Base-by-base conservation (phyloP, 2,329 filamentous ascomycete genomes). In the Thelonectria olida region DNA sequence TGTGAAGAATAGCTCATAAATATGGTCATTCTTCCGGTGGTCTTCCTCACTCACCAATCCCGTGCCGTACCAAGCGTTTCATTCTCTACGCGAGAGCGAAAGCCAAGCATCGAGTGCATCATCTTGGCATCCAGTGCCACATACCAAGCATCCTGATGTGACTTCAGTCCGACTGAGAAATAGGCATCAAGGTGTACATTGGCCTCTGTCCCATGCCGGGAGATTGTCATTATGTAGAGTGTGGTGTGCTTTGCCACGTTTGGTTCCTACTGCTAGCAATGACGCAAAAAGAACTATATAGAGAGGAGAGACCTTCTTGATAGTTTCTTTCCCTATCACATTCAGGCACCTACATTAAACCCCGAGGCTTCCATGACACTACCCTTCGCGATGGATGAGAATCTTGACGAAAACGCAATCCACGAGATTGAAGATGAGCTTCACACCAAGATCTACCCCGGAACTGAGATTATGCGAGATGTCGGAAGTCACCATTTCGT, bases 351-450 rank as follows among this genome's bases (percentile, higher is more conserved):
- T n/a, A 25, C 20, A 8, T 19, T 2, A 28, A 10, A 22, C 4
- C 20, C 7, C 7, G 12, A 28, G n/a, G 2, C 17, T 9, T 2
- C 17, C n/a, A n/a, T 5, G 22, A n/a, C 8, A n/a, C 2, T 2
- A 20, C 13, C 34, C 9, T 5, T 36, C 8, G 25, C 25, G 2
- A 59, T 59, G 50, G 56, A 59, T 20, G 50, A 59, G 28, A 59
- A 54, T 7, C 56, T 59, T 19, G 56, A 59, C 27, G 50, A 59
- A 41, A 36, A 25, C 8, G 56, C 56, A 23, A 59, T 59, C 44
- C 55, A 42, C 44, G 56, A 59, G 6, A 59, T 59, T 17, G 56
- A 59, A 22, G 56, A 59, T 39, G 56, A 59, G 44, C 50, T 59
- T 4, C 36, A 59, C 19, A 59, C 50, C 44, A 54, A 49, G 25